phyloP scores from a whole-genome alignment of 768 basidiomycete species.

The Phanerochaete sordida region DNA sequence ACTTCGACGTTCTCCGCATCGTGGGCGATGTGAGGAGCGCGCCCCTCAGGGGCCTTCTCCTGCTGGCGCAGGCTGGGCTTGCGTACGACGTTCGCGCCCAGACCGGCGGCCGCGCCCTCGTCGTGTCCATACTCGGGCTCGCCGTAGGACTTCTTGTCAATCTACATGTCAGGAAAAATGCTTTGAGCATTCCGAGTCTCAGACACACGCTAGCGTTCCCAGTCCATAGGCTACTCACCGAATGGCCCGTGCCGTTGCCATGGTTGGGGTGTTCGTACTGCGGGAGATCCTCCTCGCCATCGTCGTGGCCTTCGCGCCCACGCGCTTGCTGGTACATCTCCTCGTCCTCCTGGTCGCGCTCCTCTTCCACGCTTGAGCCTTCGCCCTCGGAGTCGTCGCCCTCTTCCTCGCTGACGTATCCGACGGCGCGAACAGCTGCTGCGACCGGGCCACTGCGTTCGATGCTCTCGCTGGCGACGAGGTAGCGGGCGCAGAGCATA shows the following conservation, averaged over 20 bases:
- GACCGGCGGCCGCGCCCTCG: slow-evolving; percentile 19
- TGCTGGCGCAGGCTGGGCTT: slow-evolving; percentile 57
- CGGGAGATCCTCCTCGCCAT: slow-evolving; percentile 49
- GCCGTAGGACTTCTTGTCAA: slow-evolving; percentile 32
- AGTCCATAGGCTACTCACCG: slow-evolving; percentile 21
- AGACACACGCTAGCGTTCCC: slow-evolving; percentile 28
- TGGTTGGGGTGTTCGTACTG: slow-evolving; percentile 49
- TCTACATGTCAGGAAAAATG: slow-evolving; percentile 19
- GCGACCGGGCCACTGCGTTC: slow-evolving; percentile 91
- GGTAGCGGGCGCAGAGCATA: slow-evolving; percentile 90
- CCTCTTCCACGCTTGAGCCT: slow-evolving; percentile 55
- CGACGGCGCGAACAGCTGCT: slow-evolving; percentile 85
- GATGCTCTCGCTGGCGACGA: slow-evolving; percentile 92
- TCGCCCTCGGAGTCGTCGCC: slow-evolving; percentile 57
- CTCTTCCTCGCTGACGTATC: slow-evolving; percentile 83
- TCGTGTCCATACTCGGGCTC: slow-evolving; percentile 4
- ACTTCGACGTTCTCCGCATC: slow-evolving; percentile 18
- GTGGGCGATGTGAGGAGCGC: slow-evolving; percentile 27
- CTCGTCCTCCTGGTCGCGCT: slow-evolving; percentile 41
- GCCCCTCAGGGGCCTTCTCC: slow-evolving; percentile 72
- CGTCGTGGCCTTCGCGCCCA: slow-evolving; percentile 25
- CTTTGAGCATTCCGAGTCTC: slow-evolving; percentile 20
- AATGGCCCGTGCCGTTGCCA: slow-evolving; percentile 34
- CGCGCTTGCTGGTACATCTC: slow-evolving; percentile 47
- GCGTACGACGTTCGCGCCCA: slow-evolving; percentile 34